Evolutionary conservation across 2,329 filamentous ascomycete genomes (phyloP).

Genomic region (Rhynchosporium graminicola): DNA sequence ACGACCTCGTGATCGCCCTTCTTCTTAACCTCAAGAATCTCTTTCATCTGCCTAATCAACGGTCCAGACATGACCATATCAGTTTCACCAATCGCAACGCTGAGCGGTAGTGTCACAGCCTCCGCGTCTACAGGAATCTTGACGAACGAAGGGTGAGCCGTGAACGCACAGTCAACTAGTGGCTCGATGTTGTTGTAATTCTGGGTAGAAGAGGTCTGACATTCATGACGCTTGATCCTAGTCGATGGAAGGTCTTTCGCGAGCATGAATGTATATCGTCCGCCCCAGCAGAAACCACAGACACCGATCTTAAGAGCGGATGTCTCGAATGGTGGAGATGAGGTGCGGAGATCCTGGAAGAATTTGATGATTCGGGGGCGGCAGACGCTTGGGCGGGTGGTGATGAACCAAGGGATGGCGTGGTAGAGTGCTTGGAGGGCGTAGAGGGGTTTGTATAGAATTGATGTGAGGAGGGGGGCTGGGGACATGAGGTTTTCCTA

Average conservation of each 20-base stretch:
- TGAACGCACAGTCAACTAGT: conserved; percentile 54
- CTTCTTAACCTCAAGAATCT: conserved; percentile 38
- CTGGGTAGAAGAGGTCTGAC: conserved; percentile 16
- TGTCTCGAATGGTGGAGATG: conserved; percentile 33
- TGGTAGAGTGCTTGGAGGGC: conserved; percentile 45
- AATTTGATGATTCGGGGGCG: conserved; percentile 44
- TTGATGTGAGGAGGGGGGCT: conserved; percentile 28
- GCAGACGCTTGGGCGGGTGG: conserved; percentile 31
- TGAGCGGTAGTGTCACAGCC: conserved; percentile 47
- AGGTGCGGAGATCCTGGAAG: conserved; percentile 42
- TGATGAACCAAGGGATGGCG: conserved; percentile 26
- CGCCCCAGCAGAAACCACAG: conserved; percentile 66
- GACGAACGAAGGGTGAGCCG: conserved; percentile 54
- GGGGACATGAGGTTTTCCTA: conserved; percentile 29
- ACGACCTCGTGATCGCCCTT: conserved; percentile 39
- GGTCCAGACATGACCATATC: conserved; percentile 45
- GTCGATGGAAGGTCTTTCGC: conserved; percentile 43
- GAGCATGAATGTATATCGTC: conserved; percentile 54
- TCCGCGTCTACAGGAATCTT: conserved; percentile 49
- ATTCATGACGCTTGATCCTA: conserved; percentile 26
- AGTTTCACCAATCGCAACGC: conserved; percentile 49
- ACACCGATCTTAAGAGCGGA: conserved; percentile 48
- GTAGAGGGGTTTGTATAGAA: conserved; percentile 42
- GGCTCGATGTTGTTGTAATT: conserved; percentile 9
- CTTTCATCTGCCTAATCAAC: conserved; percentile 34